Evolutionary conservation across 2,329 filamentous ascomycete species (phyloP).

Genomic region (Coniochaeta pulveracea): DNA sequence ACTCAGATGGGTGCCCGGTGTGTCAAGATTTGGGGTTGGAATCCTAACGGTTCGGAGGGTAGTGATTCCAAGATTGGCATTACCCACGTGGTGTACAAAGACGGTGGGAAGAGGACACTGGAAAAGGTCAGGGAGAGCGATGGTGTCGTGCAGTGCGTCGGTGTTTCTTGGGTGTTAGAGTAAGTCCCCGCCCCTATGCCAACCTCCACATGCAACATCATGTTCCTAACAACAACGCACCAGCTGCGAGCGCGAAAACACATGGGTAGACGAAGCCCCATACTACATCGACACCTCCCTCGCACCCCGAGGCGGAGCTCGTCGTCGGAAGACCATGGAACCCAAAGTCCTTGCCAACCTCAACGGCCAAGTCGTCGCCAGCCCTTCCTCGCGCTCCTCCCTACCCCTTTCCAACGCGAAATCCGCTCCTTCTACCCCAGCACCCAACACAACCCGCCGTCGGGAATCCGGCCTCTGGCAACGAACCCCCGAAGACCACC

Average conservation of each 20-base stretch:
- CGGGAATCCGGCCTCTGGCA: constrained; percentile 45
- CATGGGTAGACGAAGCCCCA: constrained; percentile 62
- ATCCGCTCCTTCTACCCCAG: constrained; percentile 33
- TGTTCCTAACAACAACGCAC: background rate
- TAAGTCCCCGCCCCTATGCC: constrained; percentile 37
- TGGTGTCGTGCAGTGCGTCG: constrained; percentile 74
- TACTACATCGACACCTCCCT: constrained; percentile 59
- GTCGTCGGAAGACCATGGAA: constrained; percentile 73
- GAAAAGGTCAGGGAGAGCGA: constrained; percentile 66
- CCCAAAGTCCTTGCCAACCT: constrained; percentile 57
- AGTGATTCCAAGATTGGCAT: constrained; percentile 52
- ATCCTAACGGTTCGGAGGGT: constrained; percentile 30
- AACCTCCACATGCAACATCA: background rate
- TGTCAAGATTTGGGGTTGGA: constrained; percentile 67
- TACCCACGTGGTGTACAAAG: constrained; percentile 85
- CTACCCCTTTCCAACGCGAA: constrained; percentile 19
- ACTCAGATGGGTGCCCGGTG: constrained; percentile 73
- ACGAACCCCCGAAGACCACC: constrained; percentile 32
- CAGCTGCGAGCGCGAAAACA: constrained; percentile 64
- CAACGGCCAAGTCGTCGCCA: constrained; percentile 49
- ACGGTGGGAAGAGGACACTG: constrained; percentile 68
- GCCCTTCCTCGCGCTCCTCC: constrained; percentile 23
- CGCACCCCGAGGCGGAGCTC: constrained; percentile 57
- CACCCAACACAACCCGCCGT: constrained; percentile 18
- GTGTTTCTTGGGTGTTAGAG: constrained; percentile 82